Evolutionary conservation across 225 moss, liverwort and hornwort species (phyloP).

Genomic region (Thuidium tamariscinum): DNA sequence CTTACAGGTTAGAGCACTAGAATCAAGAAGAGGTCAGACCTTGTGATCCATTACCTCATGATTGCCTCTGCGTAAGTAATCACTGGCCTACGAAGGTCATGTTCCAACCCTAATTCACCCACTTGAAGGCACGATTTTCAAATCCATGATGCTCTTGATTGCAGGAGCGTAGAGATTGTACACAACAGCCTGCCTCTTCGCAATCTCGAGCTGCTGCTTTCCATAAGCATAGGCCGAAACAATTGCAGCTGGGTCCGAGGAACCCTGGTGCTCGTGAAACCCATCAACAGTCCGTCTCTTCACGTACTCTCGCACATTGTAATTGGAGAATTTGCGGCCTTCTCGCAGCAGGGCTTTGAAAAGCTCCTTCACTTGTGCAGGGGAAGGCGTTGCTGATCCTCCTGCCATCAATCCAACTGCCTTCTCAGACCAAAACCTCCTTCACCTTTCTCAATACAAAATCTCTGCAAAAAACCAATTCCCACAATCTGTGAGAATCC

Average conservation of each 20-base stretch:
- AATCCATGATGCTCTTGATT: conserved; percentile 88
- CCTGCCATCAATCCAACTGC: conserved; percentile 14
- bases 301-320: conserved; percentile 91
- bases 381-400: conserved; percentile 41
- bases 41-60: not conserved
- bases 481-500: not conserved
- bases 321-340: conserved; percentile 69
- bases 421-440: not conserved
- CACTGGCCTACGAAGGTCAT: not conserved
- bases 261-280: conserved; percentile 36
- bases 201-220: conserved; percentile 59
- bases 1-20: not conserved
- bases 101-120: not conserved
- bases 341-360: conserved; percentile 61
- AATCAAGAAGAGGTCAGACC: not conserved
- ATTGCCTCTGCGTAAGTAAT: not conserved
- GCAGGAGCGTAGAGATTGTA: conserved; percentile 63
- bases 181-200: conserved; percentile 70
- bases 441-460: not conserved
- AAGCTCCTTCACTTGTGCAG: conserved; percentile 46
- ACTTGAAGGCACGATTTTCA: conserved; percentile 34
- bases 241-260: conserved; percentile 39
- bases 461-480: not conserved
- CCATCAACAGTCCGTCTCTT: conserved; percentile 65
- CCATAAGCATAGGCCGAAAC: conserved; percentile 45